Base-by-base conservation (phyloP, 768 basidiomycete genomes). In the Gymnopilus junonius region DNA sequence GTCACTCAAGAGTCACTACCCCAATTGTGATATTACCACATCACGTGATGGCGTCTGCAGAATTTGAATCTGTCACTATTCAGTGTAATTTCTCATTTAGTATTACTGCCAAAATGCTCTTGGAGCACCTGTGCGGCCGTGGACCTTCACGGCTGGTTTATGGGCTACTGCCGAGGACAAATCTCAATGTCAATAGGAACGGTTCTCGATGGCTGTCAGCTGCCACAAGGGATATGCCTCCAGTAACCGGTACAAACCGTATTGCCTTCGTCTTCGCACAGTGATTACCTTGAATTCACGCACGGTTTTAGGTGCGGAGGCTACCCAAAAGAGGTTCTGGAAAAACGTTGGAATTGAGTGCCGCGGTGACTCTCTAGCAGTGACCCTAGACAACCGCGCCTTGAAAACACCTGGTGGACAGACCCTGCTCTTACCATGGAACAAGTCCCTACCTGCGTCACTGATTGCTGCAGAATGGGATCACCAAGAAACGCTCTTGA, bases 381-480 rank as follows among this genome's bases (percentile, higher is more conserved):
- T 97, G 31, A 93, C 89, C 4, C 82, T 98, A 55, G 96, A 97
- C 79, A 85, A 85, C 67, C 87, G 94, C 35, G 80, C 92, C 1
- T 82, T 99, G 61, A 97, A 93, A 75, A 99, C 97, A 12, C 95
- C 96, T 0, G 83, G 81, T 0, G 96, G 96, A n/a, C 87, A 89
- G 46, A 83, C 81, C 3, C 77, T 99, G 31, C 72, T 88, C 35
- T 69, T 99, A 14, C 95, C 95, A 0, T 75, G 78, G 51, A 80
- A 85, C 64, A 93, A 93, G 72, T 73, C 82, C 42, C 77, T 96
- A 29, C 82, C 92, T 21, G 95, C 96, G 1, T 82, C 93, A 1
- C 82, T 97, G 60, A 88, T 99, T 69, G 97, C 95, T 20, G 85
- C 92, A 59, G 97, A 99, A 79, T 99, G 97, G 97, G 95, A 99